Percentiles rank a stretch among this genome's conserved stretches.
Evolutionary conservation across 345 rosid species (phyloP).

Genomic region (Alliaria petiolata): DNA sequence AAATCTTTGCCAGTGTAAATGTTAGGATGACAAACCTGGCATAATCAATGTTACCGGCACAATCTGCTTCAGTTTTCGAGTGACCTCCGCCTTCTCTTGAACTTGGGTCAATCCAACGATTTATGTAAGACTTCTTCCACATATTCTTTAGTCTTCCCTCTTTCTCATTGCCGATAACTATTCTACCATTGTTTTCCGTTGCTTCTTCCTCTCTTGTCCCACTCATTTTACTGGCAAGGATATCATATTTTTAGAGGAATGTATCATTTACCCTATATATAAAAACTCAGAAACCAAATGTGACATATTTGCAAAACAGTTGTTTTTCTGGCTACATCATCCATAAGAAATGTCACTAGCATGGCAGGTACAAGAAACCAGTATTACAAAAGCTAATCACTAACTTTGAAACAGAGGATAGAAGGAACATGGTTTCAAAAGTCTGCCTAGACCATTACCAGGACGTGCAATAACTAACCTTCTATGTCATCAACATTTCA

Average conservation of each 20-base stretch:
- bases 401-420: neutral
- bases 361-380: neutral
- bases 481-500: neutral
- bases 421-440: neutral
- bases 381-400: neutral
- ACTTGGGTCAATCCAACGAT: constrained; percentile 68
- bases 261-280: neutral
- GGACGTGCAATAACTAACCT: neutral
- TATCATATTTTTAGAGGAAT: neutral
- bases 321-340: neutral
- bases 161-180: constrained; percentile 38
- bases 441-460: neutral
- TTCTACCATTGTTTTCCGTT: constrained; percentile 34
- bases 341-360: neutral
- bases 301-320: neutral
- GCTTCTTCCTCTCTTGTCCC: constrained; percentile 45
- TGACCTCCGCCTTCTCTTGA: constrained; percentile 45
- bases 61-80: constrained; percentile 38
- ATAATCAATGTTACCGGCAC: constrained; percentile 48
- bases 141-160: constrained; percentile 77
- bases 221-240: constrained; percentile 48
- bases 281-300: neutral
- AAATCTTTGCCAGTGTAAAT: neutral
- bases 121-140: constrained; percentile 78
- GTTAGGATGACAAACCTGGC: constrained; percentile 55